A percentile compares a stretch with the other conserved stretches of the same genome.
These are phyloP conservation scores for Mucor ambiguus DNA, from an alignment of 371 early-diverging fungal species.

Conservation along the genomic window DNA sequence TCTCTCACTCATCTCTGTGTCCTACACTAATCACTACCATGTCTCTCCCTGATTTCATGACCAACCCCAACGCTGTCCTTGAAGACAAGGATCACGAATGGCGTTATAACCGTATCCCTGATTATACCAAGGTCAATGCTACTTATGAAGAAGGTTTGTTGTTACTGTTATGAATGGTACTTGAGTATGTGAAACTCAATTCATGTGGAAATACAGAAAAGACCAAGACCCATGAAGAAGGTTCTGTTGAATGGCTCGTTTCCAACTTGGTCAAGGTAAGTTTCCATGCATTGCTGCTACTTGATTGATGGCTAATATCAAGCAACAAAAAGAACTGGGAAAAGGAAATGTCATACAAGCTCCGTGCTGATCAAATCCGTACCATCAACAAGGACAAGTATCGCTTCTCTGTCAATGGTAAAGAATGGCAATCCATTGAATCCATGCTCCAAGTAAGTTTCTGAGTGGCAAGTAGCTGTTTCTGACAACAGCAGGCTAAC, in stretches of 20 bases:
- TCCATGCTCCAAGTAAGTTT: slow-evolving; percentile 48
- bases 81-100: slow-evolving; percentile 50
- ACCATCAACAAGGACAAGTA: slow-evolving; percentile 50
- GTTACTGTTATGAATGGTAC: neutral
- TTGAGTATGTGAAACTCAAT: neutral
- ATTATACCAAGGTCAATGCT: slow-evolving; percentile 52
- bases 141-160: slow-evolving; percentile 43
- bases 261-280: slow-evolving; percentile 55
- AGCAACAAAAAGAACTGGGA: slow-evolving; percentile 48
- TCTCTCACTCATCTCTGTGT: neutral
- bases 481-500: neutral
- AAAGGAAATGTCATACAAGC: slow-evolving; percentile 58
- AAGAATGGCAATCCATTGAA: slow-evolving; percentile 41
- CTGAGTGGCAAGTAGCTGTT: neutral
- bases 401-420: slow-evolving; percentile 53
- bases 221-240: slow-evolving; percentile 44
- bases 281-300: neutral
- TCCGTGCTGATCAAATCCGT: slow-evolving; percentile 51
- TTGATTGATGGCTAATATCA: neutral
- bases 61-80: slow-evolving; percentile 57
- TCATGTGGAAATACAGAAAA: slow-evolving; percentile 26
- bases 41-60: slow-evolving; percentile 55
- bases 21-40: neutral
- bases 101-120: slow-evolving; percentile 53
- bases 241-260: slow-evolving; percentile 51